Base-by-base conservation (phyloP, 768 basidiomycete genomes). In the Lentinula sp. region DNA sequence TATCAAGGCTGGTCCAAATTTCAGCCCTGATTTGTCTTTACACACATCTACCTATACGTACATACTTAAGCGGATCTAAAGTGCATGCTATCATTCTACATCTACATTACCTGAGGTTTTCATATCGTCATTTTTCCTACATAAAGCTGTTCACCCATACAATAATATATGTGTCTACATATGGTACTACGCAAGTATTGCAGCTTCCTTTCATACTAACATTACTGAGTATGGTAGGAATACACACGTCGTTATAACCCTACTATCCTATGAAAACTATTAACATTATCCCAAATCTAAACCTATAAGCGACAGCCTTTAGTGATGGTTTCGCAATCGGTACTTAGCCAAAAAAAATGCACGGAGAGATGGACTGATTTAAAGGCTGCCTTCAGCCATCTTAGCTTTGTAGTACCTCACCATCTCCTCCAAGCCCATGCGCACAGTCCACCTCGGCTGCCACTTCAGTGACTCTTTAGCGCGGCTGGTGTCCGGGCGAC, bases 341-440 rank as follows among this genome's bases (percentile, higher is more conserved):
- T 28, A 28, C 28, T 28, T 28, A 28, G 28, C 28, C 28, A 28
- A 28, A 28, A 23, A 23, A 4, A 28, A 28, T 28, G 28, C 28
- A 28, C 7, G 16, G 3, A 23, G 48, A 31, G 16, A 9, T 21
- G n/a, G 23, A 28, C 23, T 10, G 23, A 10, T 50, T 18, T 80
- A 91, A 42, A 92, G 76, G 69, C 86, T 88, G 31, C 92, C 92
- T 72, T 94, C 92, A 2, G 81, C 84, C 83, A 94, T 88, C 75
- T 89, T 93, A 18, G 88, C 85, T 74, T 92, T 93, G 79, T 94
- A 96, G 74, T 94, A 96, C 61, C 90, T 77, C 39, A 93, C 89
- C 90, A 95, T 96, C 78, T 96, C 95, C 76, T 94, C 93, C 54
- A 98, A 73, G 31, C 95, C 95, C 87, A 93, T 94, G 64, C 85